Evolutionary conservation across 2,329 filamentous ascomycete genomes (phyloP).

Genomic region (Blumeriella jaapii): DNA sequence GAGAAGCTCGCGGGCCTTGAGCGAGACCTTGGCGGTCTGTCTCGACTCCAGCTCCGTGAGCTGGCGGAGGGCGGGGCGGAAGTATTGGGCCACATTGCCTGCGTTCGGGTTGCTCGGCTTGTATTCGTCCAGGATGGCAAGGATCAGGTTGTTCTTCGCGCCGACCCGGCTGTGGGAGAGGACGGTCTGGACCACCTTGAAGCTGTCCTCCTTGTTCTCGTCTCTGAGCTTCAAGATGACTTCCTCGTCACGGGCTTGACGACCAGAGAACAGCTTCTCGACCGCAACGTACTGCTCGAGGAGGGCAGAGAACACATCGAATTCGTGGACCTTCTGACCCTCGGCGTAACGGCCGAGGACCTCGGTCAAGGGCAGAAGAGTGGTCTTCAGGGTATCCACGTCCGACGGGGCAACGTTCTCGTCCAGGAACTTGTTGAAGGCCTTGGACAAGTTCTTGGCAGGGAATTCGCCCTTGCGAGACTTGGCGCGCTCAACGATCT

Average conservation of each 20-base stretch:
- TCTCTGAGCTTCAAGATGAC: constrained; percentile 90
- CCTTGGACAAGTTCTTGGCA: constrained; percentile 74
- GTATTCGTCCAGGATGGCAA: constrained; percentile 90
- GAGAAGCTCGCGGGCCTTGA: constrained; percentile 94
- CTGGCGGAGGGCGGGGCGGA: constrained; percentile 71
- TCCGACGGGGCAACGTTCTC: constrained; percentile 69
- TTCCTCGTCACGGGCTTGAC: constrained; percentile 80
- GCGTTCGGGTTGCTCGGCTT: constrained; percentile 86
- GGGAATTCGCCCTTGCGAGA: constrained; percentile 78
- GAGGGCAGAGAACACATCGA: constrained; percentile 67
- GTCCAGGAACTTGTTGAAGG: constrained; percentile 77
- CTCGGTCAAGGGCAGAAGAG: constrained; percentile 63
- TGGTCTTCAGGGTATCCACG: constrained; percentile 58
- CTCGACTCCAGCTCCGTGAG: constrained; percentile 83
- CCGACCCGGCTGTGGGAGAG: constrained; percentile 88
- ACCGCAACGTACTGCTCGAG: constrained; percentile 72
- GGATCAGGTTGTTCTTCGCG: constrained; percentile 85
- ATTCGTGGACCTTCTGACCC: constrained; percentile 83
- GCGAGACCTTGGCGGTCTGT: constrained; percentile 80
- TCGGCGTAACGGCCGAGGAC: constrained; percentile 75
- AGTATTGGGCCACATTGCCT: constrained; percentile 78
- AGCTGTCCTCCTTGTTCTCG: constrained; percentile 86
- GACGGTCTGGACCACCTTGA: constrained; percentile 75
- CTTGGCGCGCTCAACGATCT: constrained; percentile 76
- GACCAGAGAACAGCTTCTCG: constrained; percentile 78